These are phyloP conservation scores for Hypoxylon lienhwacheense DNA, from an alignment of 495 filamentous ascomycete genomes.

Conservation along the genomic window DNA sequence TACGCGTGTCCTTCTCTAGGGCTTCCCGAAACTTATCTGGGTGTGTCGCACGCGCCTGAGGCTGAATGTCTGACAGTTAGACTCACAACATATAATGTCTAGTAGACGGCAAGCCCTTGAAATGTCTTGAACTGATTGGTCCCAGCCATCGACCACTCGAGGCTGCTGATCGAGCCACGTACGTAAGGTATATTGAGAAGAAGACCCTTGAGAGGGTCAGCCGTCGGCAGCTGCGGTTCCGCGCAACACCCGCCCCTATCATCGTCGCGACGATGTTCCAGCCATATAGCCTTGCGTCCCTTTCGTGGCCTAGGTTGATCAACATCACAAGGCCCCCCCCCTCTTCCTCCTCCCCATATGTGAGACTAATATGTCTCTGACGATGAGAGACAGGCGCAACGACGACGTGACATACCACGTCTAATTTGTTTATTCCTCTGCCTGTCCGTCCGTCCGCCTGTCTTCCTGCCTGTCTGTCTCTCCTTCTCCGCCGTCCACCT, in stretches of 20 bases:
- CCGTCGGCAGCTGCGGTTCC: constrained; percentile 9
- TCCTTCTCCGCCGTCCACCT: background rate
- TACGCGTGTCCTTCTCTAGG: constrained; percentile 25
- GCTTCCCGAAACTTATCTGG: constrained; percentile 16
- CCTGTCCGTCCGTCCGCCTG: too few relatives aligned
- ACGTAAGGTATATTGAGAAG: constrained; percentile 26
- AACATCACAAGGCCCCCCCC: background rate
- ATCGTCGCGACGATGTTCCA: constrained; percentile 2
- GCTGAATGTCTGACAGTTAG: constrained; percentile 34
- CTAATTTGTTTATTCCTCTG: constrained; percentile 1
- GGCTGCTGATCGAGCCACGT: constrained; percentile 33
- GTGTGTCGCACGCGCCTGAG: constrained; percentile 30
- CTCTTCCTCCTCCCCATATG: too few relatives aligned
- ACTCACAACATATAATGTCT: too few relatives aligned
- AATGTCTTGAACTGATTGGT: constrained; percentile 16
- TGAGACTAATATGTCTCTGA: constrained; percentile 32
- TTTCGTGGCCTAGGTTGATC: constrained; percentile 11
- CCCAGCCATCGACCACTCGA: constrained; percentile 23
- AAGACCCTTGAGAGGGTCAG: constrained; percentile 25
- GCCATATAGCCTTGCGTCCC: constrained; percentile 15
- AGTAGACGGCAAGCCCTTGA: constrained; percentile 8
- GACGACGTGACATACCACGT: constrained; percentile 13
- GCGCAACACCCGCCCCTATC: constrained; percentile 23
- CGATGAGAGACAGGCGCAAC: constrained; percentile 22
- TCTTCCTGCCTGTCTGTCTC: background rate